These are phyloP conservation scores for Kwoniella heveanensis DNA, from an alignment of 768 basidiomycete species.

Conservation along the genomic window DNA sequence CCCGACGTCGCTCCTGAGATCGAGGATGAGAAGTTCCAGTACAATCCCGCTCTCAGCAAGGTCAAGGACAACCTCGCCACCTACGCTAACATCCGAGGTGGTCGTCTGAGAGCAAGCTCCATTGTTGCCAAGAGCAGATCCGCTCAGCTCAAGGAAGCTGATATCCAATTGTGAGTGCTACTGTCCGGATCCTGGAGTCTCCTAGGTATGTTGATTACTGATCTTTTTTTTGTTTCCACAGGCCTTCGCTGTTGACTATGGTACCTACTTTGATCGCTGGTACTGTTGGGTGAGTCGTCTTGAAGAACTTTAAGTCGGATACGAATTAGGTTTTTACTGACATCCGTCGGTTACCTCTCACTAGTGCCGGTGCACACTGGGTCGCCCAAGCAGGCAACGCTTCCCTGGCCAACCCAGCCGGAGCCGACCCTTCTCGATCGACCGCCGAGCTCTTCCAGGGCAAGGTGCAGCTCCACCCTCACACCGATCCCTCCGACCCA, in stretches of 20 bases:
- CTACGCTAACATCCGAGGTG: slow-evolving; percentile 67
- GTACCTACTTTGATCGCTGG: slow-evolving; percentile 73
- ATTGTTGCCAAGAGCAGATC: slow-evolving; percentile 80
- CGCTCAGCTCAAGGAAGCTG: slow-evolving; percentile 59
- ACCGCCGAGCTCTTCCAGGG: slow-evolving; percentile 56
- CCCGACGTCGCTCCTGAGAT: slow-evolving; percentile 67
- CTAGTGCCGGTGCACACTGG: slow-evolving; percentile 51
- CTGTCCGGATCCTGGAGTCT: no score
- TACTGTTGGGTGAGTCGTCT: slow-evolving; percentile 62
- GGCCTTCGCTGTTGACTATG: slow-evolving; percentile 71
- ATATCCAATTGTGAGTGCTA: slow-evolving; percentile 35
- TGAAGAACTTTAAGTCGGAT: no score
- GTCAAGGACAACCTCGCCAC: slow-evolving; percentile 84
- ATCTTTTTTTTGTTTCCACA: slow-evolving; percentile 57
- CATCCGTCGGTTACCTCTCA: not conserved
- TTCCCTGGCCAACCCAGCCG: slow-evolving; percentile 76
- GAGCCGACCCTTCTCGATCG: slow-evolving; percentile 61
- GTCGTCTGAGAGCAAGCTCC: slow-evolving; percentile 79
- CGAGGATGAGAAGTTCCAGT: slow-evolving; percentile 53
- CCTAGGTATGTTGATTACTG: no score
- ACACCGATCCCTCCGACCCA: slow-evolving; percentile 70
- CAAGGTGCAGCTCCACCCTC: slow-evolving; percentile 83
- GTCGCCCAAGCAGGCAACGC: slow-evolving; percentile 60
- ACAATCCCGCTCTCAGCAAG: slow-evolving; percentile 70
- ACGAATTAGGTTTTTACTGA: not conserved